Evolutionary conservation across 441 rosid species (phyloP), one percentile per base, ranked within the genome.

Genomic region (Erysimum cheiri): DNA sequence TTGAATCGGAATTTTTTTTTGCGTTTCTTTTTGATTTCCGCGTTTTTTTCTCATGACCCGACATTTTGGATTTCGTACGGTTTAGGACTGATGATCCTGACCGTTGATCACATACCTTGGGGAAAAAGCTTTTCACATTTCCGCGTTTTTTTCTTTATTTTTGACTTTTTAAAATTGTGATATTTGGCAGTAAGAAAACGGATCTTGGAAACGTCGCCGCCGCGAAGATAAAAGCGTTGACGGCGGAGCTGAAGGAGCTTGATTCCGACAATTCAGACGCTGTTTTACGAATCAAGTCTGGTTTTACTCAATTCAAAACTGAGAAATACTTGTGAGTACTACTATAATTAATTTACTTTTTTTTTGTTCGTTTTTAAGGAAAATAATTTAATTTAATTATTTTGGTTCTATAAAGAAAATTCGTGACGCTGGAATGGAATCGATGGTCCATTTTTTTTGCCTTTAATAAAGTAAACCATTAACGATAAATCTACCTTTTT

Each of bases 281-380:
- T 36, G 73, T 75, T 19, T 74, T 76, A 67, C 71, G 86, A 67
- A 78, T 94, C 58, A 86, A 80, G 53, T 26, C 87, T 75, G 98
- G 98, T 43, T 94, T 94, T 79, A 50, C 43, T 19, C 84, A 83
- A 37, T 94, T 94, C 81, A 94, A 83, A 85, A 78, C 71, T 2
- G 83, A 87, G 82, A 90, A 85, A 81, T 91, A 70, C 56, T 84
- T 85, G 98, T 94, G 82, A 55, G 96, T n/a, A n/a, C n/a, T n/a
- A n/a, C n/a, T 14, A 24, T 13, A 52, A 0, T 17, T 4, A 1
- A 13, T 36, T 49, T 33, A 1, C 7, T 24, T 24, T 4, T 22
- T 13, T 0, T 15, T n/a, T n/a, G n/a, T n/a, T n/a, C 11, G 8
- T 17, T 54, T 65, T 63, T 47, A 13, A 46, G 48, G 50, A 29